phyloP scores from a whole-genome alignment of 2,329 filamentous ascomycete species.

The Teratosphaeria epicoccoides region DNA sequence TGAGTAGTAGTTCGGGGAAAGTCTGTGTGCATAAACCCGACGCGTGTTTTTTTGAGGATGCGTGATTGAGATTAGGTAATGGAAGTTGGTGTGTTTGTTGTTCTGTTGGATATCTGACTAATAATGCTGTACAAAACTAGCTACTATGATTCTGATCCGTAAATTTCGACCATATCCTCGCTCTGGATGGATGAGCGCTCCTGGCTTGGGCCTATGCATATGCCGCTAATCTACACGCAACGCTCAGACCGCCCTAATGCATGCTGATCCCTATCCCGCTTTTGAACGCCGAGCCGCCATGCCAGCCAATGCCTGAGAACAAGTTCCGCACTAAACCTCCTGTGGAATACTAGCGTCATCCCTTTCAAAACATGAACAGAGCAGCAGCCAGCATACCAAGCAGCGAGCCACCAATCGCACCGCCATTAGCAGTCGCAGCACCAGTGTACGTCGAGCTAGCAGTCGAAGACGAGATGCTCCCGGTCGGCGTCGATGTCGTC shows the following conservation, averaged over 20 bases:
- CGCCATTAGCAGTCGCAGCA: conserved; percentile 7
- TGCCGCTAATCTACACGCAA: background rate
- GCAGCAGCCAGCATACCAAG: conserved; percentile 13
- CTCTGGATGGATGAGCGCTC: too few species aligned
- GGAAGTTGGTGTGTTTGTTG: background rate
- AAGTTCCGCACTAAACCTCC: too few species aligned
- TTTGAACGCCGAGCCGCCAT: too few species aligned
- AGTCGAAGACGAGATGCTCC: conserved; percentile 5
- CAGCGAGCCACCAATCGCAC: conserved; percentile 13
- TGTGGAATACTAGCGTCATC: background rate
- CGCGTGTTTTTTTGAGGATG: conserved; percentile 30
- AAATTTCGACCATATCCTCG: background rate
- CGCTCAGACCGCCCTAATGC: background rate
- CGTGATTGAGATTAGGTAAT: background rate
- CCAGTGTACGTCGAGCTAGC: conserved; percentile 7
- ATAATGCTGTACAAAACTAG: background rate
- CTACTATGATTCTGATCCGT: background rate
- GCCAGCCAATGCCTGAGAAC: too few species aligned
- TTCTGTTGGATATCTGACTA: too few species aligned
- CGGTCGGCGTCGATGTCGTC: background rate
- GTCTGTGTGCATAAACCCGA: conserved; percentile 35
- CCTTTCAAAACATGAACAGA: conserved; percentile 13
- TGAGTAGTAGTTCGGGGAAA: conserved; percentile 30
- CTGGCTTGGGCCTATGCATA: too few species aligned
- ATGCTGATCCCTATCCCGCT: too few species aligned